phyloP scores from a whole-genome alignment of 2,329 filamentous ascomycete species.

The Pleoardoris graminearum region DNA sequence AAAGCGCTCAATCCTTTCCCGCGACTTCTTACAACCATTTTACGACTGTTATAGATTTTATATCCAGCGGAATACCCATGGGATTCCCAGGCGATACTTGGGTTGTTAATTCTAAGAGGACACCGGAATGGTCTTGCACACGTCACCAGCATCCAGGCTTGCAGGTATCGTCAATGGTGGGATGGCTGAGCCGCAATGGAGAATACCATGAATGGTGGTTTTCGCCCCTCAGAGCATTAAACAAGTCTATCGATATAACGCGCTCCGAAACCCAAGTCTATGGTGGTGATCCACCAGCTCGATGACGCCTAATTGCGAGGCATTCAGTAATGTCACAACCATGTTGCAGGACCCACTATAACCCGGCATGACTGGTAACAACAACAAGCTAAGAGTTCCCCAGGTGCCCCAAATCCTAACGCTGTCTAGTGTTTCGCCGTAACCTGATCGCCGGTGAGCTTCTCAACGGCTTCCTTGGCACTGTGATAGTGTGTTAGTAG shows the following conservation, averaged over 20 bases:
- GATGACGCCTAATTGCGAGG: slow-evolving; percentile 1
- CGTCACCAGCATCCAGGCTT: too few relatives aligned
- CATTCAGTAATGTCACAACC: slow-evolving; percentile 7
- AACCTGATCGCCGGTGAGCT: slow-evolving; percentile 64
- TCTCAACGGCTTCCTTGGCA: slow-evolving; percentile 68
- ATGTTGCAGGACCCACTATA: slow-evolving; percentile 7
- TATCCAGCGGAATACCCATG: too few relatives aligned
- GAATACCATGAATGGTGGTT: too few relatives aligned
- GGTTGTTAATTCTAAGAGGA: too few relatives aligned
- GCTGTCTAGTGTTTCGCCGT: slow-evolving; percentile 65
- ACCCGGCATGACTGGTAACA: slow-evolving; percentile 1
- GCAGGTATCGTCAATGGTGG: too few relatives aligned
- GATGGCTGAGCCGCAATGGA: too few relatives aligned
- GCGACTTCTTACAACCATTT: too few relatives aligned
- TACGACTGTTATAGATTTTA: too few relatives aligned
- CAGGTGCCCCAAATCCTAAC: slow-evolving; percentile 17
- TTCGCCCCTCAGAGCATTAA: too few relatives aligned
- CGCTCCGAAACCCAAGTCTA: neutral
- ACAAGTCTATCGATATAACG: slow-evolving; percentile 4
- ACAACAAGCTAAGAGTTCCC: slow-evolving; percentile 7
- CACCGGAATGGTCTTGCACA: too few relatives aligned
- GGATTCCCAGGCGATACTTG: too few relatives aligned
- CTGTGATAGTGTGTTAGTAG: slow-evolving; percentile 43
- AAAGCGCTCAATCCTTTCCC: too few relatives aligned
- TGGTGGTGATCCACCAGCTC: neutral